Evolutionary conservation across 139 green algal genomes (phyloP), one percentile per base, ranked within the genome.

Genomic region (Tetradesmus lagerheimii): DNA sequence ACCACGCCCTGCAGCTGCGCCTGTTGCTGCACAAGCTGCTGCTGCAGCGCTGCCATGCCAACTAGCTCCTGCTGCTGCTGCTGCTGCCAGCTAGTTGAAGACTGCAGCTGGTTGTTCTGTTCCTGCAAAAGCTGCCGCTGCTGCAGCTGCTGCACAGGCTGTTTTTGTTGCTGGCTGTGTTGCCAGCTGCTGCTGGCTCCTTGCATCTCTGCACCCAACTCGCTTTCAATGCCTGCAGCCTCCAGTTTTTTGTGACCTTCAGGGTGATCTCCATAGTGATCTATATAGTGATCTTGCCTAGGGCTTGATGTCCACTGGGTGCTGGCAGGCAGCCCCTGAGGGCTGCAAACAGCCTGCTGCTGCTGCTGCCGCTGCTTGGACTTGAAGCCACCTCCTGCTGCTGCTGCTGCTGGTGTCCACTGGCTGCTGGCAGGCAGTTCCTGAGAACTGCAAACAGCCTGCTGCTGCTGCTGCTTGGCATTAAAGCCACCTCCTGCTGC

Each of bases 21-120:
- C 80, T 67, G 85, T 74, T 89, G 41, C 85, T 66, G 20, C 39
- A 66, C n/a, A n/a, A 39, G n/a, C 67, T 80, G 75, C 23, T 43
- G 75, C 75, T 80, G 34, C 35, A 43, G 20, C 4, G 2, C 35
- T 12, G 3, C 29, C 18, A 27, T 45, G 4, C 67, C 66, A 37
- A 64, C 27, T 2, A 0, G 20, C 71, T 37, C 12, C 71, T 37
- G 71, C 71, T 37, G 71, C 71, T 79, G 71, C 71, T 41, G 71
- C 71, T 79, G 66, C 64, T 31, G 71, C 71, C 20, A n/a, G 57
- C 23, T n/a, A 64, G 15, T 14, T 25, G 50, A 4, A 27, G 20
- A 14, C 18, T 64, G 50, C 50, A 64, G 50, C 50, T 64, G 50
- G 12, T 64, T 14, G 3, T 79, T 14, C 75, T 81, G 35, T 4